Conservation (phyloP, 2,329 filamentous ascomycete genomes). For the Calonectria leucothoes region DNA sequence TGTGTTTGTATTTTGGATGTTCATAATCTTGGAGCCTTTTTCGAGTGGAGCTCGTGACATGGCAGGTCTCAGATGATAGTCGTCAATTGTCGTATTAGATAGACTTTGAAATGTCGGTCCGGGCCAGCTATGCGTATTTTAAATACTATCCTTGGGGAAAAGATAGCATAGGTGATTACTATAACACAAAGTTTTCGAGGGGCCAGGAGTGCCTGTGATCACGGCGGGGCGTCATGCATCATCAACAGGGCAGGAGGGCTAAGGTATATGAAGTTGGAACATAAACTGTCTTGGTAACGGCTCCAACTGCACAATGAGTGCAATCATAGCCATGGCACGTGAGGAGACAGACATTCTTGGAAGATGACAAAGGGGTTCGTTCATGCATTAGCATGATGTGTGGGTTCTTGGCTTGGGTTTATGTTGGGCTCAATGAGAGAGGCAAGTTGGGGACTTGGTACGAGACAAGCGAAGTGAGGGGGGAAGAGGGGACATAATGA, state of each 20-base stretch:
- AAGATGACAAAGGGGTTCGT: neutral
- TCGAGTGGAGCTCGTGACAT: neutral
- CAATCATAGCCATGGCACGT: neutral
- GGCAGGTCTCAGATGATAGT: neutral
- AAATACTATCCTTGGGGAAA: neutral
- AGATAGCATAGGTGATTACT: neutral
- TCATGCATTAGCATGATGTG: neutral
- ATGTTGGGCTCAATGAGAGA: neutral
- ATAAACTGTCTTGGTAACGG: neutral
- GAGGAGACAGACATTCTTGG: neutral
- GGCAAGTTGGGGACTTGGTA: neutral
- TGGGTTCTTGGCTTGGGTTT: neutral
- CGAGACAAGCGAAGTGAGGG: neutral
- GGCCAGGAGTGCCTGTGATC: too few relatives aligned
- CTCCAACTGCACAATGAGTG: neutral
- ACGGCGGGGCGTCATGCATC: too few relatives aligned
- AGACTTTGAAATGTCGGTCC: neutral
- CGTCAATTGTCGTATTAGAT: neutral
- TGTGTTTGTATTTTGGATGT: neutral
- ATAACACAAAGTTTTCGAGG: neutral
- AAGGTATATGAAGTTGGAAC: neutral
- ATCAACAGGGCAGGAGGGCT: neutral
- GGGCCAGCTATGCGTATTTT: too few relatives aligned
- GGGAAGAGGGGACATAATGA: neutral
- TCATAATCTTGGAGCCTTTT: neutral